Conservation (phyloP, 495 filamentous ascomycete genomes). For the Articulospora tetracladia region DNA sequence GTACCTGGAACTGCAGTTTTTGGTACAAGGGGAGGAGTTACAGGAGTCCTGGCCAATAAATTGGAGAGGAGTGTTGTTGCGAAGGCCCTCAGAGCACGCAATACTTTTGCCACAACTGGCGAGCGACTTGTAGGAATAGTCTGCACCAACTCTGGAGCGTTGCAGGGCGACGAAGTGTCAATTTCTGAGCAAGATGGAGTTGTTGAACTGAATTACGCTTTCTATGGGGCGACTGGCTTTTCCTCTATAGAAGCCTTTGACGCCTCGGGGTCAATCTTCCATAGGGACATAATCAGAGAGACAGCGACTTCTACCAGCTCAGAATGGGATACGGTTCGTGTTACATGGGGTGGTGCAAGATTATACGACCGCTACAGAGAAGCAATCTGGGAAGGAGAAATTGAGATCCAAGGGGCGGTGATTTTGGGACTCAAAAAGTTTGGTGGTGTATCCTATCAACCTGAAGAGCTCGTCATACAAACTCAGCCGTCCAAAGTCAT, state of each 20-base stretch:
- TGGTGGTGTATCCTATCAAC: constrained; percentile 1
- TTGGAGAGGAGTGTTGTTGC: constrained; percentile 21
- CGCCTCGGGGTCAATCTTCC: constrained; percentile 12
- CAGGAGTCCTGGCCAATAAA: constrained; percentile 16
- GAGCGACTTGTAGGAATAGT: constrained; percentile 27
- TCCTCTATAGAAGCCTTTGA: constrained; percentile 27
- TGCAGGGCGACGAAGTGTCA: constrained; percentile 26
- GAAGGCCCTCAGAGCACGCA: constrained; percentile 18
- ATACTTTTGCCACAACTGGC: constrained; percentile 27
- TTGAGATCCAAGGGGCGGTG: background rate
- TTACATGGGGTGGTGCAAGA: constrained; percentile 6
- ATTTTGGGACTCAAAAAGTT: background rate
- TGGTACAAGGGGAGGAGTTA: constrained; percentile 23
- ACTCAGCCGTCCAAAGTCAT: background rate
- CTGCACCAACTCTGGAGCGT: background rate
- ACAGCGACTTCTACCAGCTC: background rate
- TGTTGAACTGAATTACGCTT: constrained; percentile 21
- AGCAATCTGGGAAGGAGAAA: constrained; percentile 4
- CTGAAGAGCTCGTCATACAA: constrained; percentile 19
- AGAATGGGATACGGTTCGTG: background rate
- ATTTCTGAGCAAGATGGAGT: background rate
- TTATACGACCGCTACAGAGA: constrained; percentile 9
- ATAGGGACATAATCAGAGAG: background rate
- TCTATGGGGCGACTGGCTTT: constrained; percentile 23
- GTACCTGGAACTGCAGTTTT: constrained; percentile 6